phyloP scores from a whole-genome alignment of 805 yeast genomes.

The Hanseniaspora mollemarum region DNA sequence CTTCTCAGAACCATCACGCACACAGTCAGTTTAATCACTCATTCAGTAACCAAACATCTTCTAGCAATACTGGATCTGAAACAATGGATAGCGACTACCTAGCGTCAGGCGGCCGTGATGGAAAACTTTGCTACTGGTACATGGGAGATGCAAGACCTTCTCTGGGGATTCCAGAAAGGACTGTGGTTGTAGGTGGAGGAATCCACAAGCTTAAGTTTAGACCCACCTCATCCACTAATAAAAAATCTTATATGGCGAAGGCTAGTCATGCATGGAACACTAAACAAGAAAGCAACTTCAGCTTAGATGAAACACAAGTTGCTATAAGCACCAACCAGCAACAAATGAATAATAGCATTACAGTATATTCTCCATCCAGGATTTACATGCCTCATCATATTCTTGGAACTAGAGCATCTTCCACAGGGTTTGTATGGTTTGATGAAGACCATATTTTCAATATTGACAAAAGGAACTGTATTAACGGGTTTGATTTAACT shows the following conservation, averaged over 20 bases:
- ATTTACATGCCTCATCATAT: slow-evolving; percentile 58
- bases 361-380: slow-evolving; percentile 58
- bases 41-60: neutral
- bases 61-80: too few relatives aligned
- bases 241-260: too few relatives aligned
- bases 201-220: slow-evolving; percentile 43
- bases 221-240: too few relatives aligned
- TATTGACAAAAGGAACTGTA: slow-evolving; percentile 27
- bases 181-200: slow-evolving; percentile 64
- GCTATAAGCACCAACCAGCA: slow-evolving; percentile 51
- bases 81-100: slow-evolving; percentile 42
- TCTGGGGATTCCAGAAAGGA: slow-evolving; percentile 48
- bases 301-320: slow-evolving; percentile 28
- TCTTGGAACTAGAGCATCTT: slow-evolving; percentile 25
- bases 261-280: neutral
- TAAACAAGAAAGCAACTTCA: neutral
- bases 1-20: slow-evolving; percentile 33
- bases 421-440: slow-evolving; percentile 31
- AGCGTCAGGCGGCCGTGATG: slow-evolving; percentile 88
- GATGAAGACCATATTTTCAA: slow-evolving; percentile 27
- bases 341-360: slow-evolving; percentile 56
- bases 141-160: slow-evolving; percentile 23
- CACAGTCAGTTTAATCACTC: neutral
- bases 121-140: slow-evolving; percentile 32
- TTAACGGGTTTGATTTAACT: slow-evolving; percentile 28